These are phyloP conservation scores for Hygrophila difformis DNA, from an alignment of 257 asterid genomes.

Conservation along the genomic window DNA sequence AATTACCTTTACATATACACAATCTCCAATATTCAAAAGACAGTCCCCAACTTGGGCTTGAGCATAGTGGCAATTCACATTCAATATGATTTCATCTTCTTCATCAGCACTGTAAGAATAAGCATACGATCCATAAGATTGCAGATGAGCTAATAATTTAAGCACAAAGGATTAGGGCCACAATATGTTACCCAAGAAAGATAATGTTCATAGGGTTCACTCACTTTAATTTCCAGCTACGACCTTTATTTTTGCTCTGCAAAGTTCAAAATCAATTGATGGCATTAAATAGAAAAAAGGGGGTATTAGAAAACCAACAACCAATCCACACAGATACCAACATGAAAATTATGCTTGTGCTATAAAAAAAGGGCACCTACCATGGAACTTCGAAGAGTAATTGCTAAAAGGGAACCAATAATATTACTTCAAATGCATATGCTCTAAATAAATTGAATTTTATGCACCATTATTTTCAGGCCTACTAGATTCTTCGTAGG, in stretches of 20 bases:
- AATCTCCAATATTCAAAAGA: constrained; percentile 60
- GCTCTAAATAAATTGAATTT: background rate
- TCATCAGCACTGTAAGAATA: constrained; percentile 44
- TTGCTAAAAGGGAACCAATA: background rate
- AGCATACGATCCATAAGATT: constrained; percentile 18
- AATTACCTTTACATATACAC: constrained; percentile 64
- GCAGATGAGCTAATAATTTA: constrained; percentile 9
- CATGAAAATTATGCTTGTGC: background rate
- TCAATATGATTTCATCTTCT: constrained; percentile 75
- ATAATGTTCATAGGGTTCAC: constrained; percentile 39
- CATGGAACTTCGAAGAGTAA: background rate
- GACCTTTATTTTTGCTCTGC: constrained; percentile 49
- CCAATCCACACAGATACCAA: constrained; percentile 6
- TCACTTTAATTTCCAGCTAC: constrained; percentile 66
- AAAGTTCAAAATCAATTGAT: constrained; percentile 21
- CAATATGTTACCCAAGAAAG: constrained; percentile 30
- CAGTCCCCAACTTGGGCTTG: constrained; percentile 56
- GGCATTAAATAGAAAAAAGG: constrained; percentile 16
- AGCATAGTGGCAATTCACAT: constrained; percentile 73
- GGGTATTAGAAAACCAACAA: background rate
- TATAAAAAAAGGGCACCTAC: background rate
- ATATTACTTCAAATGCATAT: background rate
- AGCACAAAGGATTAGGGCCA: constrained; percentile 19
- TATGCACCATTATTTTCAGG: background rate
- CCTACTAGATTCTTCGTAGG: background rate